These are phyloP conservation scores for Dalechampia spathulata DNA, from an alignment of 441 rosid genomes.

Conservation along the genomic window DNA sequence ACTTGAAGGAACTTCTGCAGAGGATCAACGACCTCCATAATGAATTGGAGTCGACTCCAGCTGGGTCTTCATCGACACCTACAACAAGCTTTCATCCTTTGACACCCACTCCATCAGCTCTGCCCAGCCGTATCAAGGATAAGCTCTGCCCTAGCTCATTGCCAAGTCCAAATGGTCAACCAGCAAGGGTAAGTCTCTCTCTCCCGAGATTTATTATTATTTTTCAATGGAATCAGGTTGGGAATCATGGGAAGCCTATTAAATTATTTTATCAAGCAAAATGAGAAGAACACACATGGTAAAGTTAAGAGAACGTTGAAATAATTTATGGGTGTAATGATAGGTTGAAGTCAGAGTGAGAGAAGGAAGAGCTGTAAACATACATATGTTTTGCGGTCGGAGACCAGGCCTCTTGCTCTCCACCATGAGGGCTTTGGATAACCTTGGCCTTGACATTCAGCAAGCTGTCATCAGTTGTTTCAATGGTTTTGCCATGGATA, in stretches of 20 bases:
- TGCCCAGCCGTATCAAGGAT: constrained; percentile 55
- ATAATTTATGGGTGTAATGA: constrained; percentile 1
- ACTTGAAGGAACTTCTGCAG: constrained; percentile 71
- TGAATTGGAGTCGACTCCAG: constrained; percentile 54
- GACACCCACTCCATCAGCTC: constrained; percentile 53
- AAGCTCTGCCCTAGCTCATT: constrained; percentile 47
- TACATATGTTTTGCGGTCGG: constrained; percentile 73
- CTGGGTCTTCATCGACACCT: constrained; percentile 42
- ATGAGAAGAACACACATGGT: neutral
- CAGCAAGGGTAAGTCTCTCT: constrained; percentile 43
- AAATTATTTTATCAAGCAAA: neutral
- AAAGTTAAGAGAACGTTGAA: neutral
- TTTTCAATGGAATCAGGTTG: too few relatives aligned
- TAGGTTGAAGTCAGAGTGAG: constrained; percentile 62
- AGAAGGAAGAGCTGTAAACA: constrained; percentile 77
- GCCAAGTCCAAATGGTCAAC: constrained; percentile 59
- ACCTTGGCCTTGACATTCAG: constrained; percentile 66
- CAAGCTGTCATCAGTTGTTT: constrained; percentile 81
- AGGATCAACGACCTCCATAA: constrained; percentile 69
- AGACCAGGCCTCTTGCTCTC: constrained; percentile 64
- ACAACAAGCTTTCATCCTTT: constrained; percentile 49
- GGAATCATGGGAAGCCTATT: neutral
- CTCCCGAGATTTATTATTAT: neutral
- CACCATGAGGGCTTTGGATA: constrained; percentile 61
- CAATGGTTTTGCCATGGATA: constrained; percentile 74